These are phyloP conservation scores for Tuber melanosporum DNA, from an alignment of 495 filamentous ascomycete species.

Conservation along the genomic window DNA sequence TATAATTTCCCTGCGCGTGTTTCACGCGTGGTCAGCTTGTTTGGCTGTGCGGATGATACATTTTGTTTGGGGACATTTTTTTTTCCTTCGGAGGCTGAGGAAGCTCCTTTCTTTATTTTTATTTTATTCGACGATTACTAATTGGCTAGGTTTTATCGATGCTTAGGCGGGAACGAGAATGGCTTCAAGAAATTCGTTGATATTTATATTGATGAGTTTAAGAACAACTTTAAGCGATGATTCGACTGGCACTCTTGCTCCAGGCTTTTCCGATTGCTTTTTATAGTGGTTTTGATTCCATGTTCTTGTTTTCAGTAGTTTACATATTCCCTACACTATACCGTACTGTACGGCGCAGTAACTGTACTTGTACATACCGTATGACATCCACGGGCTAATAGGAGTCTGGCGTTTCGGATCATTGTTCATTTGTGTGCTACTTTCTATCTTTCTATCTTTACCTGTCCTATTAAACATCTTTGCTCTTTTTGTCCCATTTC, in stretches of 20 bases:
- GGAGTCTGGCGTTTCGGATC: not conserved
- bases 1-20: not conserved
- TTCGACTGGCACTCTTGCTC: constrained; percentile 12
- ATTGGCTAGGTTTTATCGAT: constrained; percentile 5
- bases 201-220: constrained; percentile 56
- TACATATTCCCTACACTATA: not conserved
- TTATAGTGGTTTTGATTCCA: not conserved
- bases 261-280: not conserved
- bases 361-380: not conserved
- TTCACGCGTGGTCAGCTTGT: constrained; percentile 1
- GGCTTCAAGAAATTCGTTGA: constrained; percentile 47
- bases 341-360: not conserved
- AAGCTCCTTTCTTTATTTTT: not conserved
- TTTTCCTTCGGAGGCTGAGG: not conserved
- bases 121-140: not conserved
- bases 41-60: not conserved
- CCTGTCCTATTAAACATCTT: not conserved
- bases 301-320: not conserved
- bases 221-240: constrained; percentile 51
- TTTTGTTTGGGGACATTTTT: not conserved
- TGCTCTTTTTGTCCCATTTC: not conserved
- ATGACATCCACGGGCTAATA: not conserved
- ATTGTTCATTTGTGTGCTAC: not conserved
- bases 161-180: constrained; percentile 4
- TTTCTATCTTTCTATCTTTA: not conserved